phyloP scores from a whole-genome alignment of 208 protist species.

The Ichthyophonus hoferi region DNA sequence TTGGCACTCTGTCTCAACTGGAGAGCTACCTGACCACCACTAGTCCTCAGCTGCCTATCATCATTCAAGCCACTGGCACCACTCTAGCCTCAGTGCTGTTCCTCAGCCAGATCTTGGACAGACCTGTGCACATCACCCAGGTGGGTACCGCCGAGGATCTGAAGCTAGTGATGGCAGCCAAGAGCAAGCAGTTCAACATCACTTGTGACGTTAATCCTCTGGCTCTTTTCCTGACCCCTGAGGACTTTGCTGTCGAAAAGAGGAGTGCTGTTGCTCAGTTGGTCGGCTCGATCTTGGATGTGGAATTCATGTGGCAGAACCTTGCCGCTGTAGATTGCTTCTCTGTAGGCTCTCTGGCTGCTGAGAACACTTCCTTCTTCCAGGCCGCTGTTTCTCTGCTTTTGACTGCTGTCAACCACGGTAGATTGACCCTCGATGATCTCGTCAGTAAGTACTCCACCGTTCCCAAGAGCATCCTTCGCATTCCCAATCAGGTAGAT shows the following conservation, averaged over 20 bases:
- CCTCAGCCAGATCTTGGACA: background rate
- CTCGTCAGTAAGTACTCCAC: slow-evolving; percentile 9
- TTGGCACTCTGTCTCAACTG: background rate
- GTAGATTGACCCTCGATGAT: slow-evolving; percentile 19
- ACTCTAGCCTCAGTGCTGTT: slow-evolving; percentile 8
- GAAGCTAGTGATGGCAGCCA: background rate
- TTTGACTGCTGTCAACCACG: slow-evolving; percentile 6
- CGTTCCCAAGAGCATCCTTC: slow-evolving; percentile 3
- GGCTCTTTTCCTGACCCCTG: background rate
- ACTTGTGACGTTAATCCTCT: slow-evolving; percentile 45
- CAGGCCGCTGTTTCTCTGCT: slow-evolving; percentile 6
- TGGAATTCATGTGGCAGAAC: slow-evolving; percentile 9
- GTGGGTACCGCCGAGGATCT: slow-evolving; percentile 5
- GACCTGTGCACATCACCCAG: slow-evolving; percentile 19
- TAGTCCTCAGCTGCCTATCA: background rate
- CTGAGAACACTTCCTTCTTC: background rate
- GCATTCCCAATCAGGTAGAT: background rate
- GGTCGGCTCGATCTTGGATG: background rate
- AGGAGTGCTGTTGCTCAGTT: background rate
- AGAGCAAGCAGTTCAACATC: slow-evolving; percentile 7
- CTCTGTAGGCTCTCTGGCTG: background rate
- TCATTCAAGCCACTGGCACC: slow-evolving; percentile 1
- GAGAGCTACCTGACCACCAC: background rate
- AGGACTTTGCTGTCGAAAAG: background rate
- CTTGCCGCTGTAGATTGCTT: slow-evolving; percentile 24